Evolutionary conservation across 1,284 basidiomycete species (phyloP), one percentile per base, ranked within the genome.

Genomic region (Cryptococcus sp.): DNA sequence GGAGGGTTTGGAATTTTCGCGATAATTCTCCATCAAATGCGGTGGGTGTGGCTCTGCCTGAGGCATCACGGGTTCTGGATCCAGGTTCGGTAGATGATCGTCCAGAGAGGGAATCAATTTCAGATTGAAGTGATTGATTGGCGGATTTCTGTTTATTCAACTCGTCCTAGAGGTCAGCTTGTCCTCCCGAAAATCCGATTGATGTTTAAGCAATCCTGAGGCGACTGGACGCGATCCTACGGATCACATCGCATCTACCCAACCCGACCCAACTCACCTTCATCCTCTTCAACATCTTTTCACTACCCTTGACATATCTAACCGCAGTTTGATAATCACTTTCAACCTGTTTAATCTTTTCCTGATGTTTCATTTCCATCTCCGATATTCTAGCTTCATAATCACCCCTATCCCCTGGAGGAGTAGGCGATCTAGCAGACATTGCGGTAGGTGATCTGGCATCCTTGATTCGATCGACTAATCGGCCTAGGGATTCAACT

Each of bases 281-380:
- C 87, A 98, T 93, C 63, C 89, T 85, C 61, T 92, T 85, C 79
- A 98, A 88, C 86, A 98, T 94, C 78, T 97, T 98, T 76, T 99
- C 96, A 1, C 93, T 98, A 49, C 92, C 91, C 81, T 91, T 93
- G 68, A 50, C 67, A 62, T 59, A 69, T 51, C 69, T 56, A 25
- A 74, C 73, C 25, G 72, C 73, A 18, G 62, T 71, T 69, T 94
- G 88, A 74, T 98, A 97, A 72, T 98, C 93, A 61, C 90, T 86
- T 75, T 98, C 92, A 73, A 97, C 84, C 68, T 91, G 88, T 65
- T 67, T 61, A 25, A 75, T 57, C 66, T 73, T 72, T 37, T 83
- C 79, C 74, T 85, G 86, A 75, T 89, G 88, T 54, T 77, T 79
- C 57, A 80, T 81, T 70, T 93, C 88, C 31, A 85, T 85, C 69